Conservation (phyloP, 1,284 basidiomycete species). For the Irpex lacteus region DNA sequence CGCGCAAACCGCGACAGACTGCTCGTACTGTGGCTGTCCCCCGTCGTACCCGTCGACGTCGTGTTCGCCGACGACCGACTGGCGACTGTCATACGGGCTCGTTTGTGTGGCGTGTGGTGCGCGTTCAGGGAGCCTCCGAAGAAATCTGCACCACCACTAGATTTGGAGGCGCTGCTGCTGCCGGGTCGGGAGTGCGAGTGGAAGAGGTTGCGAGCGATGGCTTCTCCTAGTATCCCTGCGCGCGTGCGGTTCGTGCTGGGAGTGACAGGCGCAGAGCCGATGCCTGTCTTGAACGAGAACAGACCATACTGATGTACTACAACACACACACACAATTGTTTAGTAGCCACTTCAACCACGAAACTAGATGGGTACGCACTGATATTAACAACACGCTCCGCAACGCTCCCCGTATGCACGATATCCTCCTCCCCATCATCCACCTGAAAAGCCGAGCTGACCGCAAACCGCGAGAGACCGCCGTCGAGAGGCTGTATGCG, state of each 20-base stretch:
- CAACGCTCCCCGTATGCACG: constrained; percentile 73
- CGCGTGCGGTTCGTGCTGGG: constrained; percentile 71
- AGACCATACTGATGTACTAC: constrained; percentile 84
- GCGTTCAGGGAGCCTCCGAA: constrained; percentile 67
- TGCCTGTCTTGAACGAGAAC: constrained; percentile 79
- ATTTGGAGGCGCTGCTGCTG: constrained; percentile 49
- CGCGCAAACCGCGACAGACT: constrained; percentile 64
- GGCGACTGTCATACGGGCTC: constrained; percentile 55
- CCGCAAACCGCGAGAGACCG: constrained; percentile 73
- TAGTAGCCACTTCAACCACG: too few species aligned
- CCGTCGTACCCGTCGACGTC: constrained; percentile 53
- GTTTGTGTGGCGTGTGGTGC: constrained; percentile 36
- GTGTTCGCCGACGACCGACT: constrained; percentile 73
- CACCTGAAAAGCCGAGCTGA: constrained; percentile 67
- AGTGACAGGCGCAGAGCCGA: constrained; percentile 75
- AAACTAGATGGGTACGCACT: constrained; percentile 47
- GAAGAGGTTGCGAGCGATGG: constrained; percentile 78
- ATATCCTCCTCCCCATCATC: constrained; percentile 80
- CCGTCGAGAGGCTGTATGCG: constrained; percentile 80
- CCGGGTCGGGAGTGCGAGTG: constrained; percentile 38
- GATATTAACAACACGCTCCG: constrained; percentile 72
- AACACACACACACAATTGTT: too few species aligned
- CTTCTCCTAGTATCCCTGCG: constrained; percentile 81
- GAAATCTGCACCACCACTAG: constrained; percentile 41
- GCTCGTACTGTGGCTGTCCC: constrained; percentile 36